A percentile compares a stretch with the other conserved stretches of the same genome.
These are phyloP conservation scores for Ramaria sp. DNA, from an alignment of 768 basidiomycete genomes.

Conservation along the genomic window DNA sequence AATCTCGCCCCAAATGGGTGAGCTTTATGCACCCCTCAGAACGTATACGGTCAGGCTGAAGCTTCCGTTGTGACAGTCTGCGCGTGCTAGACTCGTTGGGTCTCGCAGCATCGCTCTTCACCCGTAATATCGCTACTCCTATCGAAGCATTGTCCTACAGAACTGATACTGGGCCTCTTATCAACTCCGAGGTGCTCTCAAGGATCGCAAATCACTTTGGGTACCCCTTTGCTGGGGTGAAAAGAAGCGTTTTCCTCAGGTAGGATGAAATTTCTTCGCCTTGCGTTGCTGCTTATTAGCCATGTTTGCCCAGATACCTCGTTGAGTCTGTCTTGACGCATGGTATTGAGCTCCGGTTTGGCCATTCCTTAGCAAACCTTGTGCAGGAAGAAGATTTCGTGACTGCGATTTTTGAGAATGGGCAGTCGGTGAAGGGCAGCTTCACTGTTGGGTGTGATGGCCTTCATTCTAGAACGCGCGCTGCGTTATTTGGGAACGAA, in stretches of 20 bases:
- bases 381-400: slow-evolving; percentile 23
- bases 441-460: slow-evolving; percentile 37
- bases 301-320: slow-evolving; percentile 13
- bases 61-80: neutral
- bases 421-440: slow-evolving; percentile 23
- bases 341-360: slow-evolving; percentile 25
- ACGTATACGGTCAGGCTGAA: too few relatives aligned
- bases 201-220: slow-evolving; percentile 16
- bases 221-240: slow-evolving; percentile 21
- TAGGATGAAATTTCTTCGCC: neutral
- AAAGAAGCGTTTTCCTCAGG: slow-evolving; percentile 21
- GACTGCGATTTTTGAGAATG: slow-evolving; percentile 25
- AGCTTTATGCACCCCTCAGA: neutral
- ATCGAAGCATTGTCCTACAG: slow-evolving; percentile 1
- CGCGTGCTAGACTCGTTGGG: neutral
- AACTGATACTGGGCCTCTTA: slow-evolving; percentile 17
- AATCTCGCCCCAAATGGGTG: slow-evolving; percentile 6
- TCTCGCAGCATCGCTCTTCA: neutral
- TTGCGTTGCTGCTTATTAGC: neutral
- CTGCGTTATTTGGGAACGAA: slow-evolving; percentile 27
- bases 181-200: slow-evolving; percentile 16
- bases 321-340: slow-evolving; percentile 21
- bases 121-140: slow-evolving; percentile 2
- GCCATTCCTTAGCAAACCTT: slow-evolving; percentile 22
- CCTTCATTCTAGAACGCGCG: slow-evolving; percentile 30